Percentiles rank a stretch among this genome's conserved stretches.
Conservation (phyloP, 2,329 filamentous ascomycete genomes). For the Fusarium sp. region DNA sequence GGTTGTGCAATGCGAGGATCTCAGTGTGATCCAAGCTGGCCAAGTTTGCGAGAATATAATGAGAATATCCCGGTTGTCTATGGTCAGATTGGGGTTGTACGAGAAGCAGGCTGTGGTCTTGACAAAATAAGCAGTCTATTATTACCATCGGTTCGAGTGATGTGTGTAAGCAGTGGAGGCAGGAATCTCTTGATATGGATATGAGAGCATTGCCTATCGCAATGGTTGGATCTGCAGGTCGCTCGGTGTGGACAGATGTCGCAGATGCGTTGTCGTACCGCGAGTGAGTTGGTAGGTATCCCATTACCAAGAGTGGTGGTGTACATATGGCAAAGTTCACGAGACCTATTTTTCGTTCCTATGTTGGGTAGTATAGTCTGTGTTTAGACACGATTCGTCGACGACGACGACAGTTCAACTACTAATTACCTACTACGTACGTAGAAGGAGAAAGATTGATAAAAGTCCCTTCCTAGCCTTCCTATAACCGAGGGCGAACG, state of each 20-base stretch:
- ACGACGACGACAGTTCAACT: not conserved
- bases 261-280: constrained; percentile 25
- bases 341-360: not conserved
- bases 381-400: not conserved
- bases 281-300: not conserved
- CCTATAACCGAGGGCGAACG: not conserved
- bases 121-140: not conserved
- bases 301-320: constrained; percentile 11
- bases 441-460: not conserved
- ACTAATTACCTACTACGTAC: not conserved
- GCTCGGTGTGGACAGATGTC: constrained; percentile 22
- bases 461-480: not conserved
- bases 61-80: not conserved
- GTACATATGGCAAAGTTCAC: not conserved
- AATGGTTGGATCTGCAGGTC: constrained; percentile 28
- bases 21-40: constrained; percentile 20
- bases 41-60: constrained; percentile 18
- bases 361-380: not conserved
- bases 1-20: constrained; percentile 1
- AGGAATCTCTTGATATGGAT: constrained; percentile 26
- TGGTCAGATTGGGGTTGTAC: constrained; percentile 16
- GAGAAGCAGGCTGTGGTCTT: not conserved
- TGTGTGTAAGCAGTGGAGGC: constrained; percentile 12
- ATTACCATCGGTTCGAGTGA: not conserved
- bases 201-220: constrained; percentile 7